phyloP scores from a whole-genome alignment of 768 basidiomycete genomes.

The Termitomyces sp. region DNA sequence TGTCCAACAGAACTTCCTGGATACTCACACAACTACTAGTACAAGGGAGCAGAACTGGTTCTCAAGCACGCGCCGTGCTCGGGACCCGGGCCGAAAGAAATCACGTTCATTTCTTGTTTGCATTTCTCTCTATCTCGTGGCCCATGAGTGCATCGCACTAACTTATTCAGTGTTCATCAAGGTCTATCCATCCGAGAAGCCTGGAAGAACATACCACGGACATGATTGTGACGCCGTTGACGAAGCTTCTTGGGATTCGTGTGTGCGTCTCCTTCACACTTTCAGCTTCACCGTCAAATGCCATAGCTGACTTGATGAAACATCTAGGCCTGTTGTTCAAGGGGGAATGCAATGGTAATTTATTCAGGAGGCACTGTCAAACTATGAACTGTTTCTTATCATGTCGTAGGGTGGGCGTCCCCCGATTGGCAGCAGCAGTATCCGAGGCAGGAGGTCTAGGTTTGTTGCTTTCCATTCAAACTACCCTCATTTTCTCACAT shows the following conservation, averaged over 20 bases:
- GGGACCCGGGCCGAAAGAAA: neutral
- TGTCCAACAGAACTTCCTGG: neutral
- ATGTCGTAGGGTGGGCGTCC: conserved; percentile 72
- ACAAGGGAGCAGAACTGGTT: neutral
- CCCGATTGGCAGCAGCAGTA: conserved; percentile 69
- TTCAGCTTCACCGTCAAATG: neutral
- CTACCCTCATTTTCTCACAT: neutral
- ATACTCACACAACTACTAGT: neutral
- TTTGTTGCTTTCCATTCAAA: conserved; percentile 20
- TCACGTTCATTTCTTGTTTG: neutral
- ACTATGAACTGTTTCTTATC: neutral
- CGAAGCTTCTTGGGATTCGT: conserved; percentile 18
- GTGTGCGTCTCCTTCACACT: neutral
- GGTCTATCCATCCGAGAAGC: neutral
- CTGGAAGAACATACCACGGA: conserved; percentile 4
- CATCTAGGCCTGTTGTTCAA: conserved; percentile 68
- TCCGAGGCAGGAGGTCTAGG: conserved; percentile 82
- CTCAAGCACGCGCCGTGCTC: neutral
- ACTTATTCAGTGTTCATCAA: neutral
- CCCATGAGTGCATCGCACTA: neutral
- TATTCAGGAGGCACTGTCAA: conserved; percentile 1
- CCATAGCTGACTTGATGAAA: neutral
- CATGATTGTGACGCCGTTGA: conserved; percentile 53
- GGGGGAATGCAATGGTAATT: conserved; percentile 87
- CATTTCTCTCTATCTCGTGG: neutral